Evolutionary conservation across 768 basidiomycete genomes (phyloP).

Genomic region (Russula vinacea): DNA sequence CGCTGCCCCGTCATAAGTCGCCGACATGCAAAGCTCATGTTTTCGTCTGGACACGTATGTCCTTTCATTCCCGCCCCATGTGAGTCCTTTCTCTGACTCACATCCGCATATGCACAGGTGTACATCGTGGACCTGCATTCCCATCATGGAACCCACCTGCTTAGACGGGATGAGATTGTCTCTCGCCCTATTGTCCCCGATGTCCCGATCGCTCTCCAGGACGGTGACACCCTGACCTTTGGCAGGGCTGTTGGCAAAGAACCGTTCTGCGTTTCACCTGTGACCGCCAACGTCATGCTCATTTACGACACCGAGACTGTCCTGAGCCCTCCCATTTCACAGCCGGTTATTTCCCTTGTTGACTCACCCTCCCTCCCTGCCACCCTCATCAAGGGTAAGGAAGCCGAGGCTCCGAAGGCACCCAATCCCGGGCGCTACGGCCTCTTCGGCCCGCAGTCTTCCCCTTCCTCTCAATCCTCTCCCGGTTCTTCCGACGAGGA

Average conservation of each 20-base stretch:
- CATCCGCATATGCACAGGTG: conserved; percentile 44
- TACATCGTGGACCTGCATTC: conserved; percentile 69
- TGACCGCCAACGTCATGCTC: conserved; percentile 60
- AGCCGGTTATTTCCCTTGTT: conserved; percentile 19
- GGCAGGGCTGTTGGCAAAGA: conserved; percentile 71
- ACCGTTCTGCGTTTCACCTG: conserved; percentile 57
- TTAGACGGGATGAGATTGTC: conserved; percentile 48
- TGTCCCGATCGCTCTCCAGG: conserved; percentile 52
- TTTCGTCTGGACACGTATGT: conserved; percentile 67
- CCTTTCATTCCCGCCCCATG: conserved; percentile 6
- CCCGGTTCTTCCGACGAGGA: conserved; percentile 38
- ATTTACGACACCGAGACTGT: conserved; percentile 37
- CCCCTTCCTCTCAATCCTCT: conserved; percentile 45
- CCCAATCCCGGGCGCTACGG: conserved; percentile 62
- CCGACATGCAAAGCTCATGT: conserved; percentile 71
- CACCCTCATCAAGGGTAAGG: conserved; percentile 32
- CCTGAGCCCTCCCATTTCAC: conserved; percentile 5
- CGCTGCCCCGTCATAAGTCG: conserved; percentile 77
- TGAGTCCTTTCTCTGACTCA: conserved; percentile 9
- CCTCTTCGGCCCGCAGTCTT: conserved; percentile 39
- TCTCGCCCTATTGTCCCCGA: conserved; percentile 53
- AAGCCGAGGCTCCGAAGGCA: conserved; percentile 33
- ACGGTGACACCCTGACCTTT: conserved; percentile 73
- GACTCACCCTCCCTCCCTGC: conserved; percentile 19
- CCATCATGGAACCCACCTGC: conserved; percentile 73